A percentile compares a stretch with the other conserved stretches of the same genome.
These are phyloP conservation scores for Paspalum vaginatum DNA, from an alignment of 176 grass and related monocot species.

Conservation along the genomic window DNA sequence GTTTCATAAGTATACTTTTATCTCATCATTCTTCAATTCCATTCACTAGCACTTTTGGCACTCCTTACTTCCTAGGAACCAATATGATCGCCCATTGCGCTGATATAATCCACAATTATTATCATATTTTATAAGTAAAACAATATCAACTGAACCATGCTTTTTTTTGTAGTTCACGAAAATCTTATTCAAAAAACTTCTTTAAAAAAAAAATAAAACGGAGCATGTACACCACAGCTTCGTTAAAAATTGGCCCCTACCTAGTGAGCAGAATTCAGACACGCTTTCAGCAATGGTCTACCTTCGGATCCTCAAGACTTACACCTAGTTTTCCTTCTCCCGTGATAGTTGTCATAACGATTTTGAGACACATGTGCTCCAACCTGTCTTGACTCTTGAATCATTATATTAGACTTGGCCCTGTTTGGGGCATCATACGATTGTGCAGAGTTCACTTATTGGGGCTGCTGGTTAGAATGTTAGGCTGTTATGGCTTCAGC, in stretches of 20 bases:
- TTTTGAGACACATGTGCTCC: too few species aligned
- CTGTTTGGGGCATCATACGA: too few species aligned
- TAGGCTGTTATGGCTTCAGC: neutral
- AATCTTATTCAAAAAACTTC: neutral
- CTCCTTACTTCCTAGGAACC: neutral
- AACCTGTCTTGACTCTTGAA: too few species aligned
- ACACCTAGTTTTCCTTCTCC: too few species aligned
- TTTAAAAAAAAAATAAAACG: too few species aligned
- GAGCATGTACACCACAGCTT: neutral
- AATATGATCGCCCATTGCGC: neutral
- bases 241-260: slow-evolving; percentile 1
- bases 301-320: too few species aligned
- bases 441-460: neutral
- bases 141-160: neutral
- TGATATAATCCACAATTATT: neutral
- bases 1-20: neutral
- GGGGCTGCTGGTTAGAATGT: neutral
- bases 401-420: too few species aligned
- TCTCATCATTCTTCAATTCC: neutral
- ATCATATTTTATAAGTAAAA: neutral
- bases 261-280: neutral
- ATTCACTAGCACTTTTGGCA: neutral
- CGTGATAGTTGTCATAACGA: too few species aligned
- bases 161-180: neutral
- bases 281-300: too few species aligned